Base-by-base conservation (phyloP, 768 basidiomycete genomes). In the Serendipita sp. region DNA sequence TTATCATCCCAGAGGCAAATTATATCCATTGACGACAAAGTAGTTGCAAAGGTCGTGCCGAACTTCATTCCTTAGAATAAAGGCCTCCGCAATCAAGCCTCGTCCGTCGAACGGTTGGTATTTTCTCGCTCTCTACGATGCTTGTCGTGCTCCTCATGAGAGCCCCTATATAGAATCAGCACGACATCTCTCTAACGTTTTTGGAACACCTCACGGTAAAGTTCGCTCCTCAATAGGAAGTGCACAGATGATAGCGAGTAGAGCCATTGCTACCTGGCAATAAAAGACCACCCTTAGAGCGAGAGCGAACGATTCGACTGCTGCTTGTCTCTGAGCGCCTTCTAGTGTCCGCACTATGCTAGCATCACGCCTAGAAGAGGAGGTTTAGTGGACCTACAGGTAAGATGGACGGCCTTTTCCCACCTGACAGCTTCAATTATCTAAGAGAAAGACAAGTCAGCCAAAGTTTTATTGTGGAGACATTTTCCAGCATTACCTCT, bases 251-350 rank as follows among this genome's bases (percentile, higher is more conserved):
- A 91, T 81, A 45, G 80, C 79, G 66, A 89, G 71, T 70, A 89
- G 68, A 68, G 85, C 85, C 68, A 86, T 75, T 35, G 79, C 85
- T 63, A 80, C 78, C 71, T 91, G 90, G 70, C 84, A 85, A 66
- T 90, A 83, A 77, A 93, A 94, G 66, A 91, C 89, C 68, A 83
- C 83, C 70, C 81, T 84, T 70, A 93, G 77, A 66, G 91, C 88
- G 71, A 83, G 81, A 52, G 83, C 83, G 75, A 92, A 94, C 1
- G 88, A 88, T 67, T 83, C 79, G 64, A 88, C 78, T 5, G 89
- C 91, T 60, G 82, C 83, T 67, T 78, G 73, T 69, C 76, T 80
- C 63, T 83, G 70, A 45, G 72, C 67, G 47, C 84, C 83, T 28
- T 82, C 75, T 63, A 94, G 76, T 54, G 74, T 75, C 67, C 83